Evolutionary conservation across 2,329 filamentous ascomycete genomes (phyloP).

Genomic region (Cryphonectria carpinicola): DNA sequence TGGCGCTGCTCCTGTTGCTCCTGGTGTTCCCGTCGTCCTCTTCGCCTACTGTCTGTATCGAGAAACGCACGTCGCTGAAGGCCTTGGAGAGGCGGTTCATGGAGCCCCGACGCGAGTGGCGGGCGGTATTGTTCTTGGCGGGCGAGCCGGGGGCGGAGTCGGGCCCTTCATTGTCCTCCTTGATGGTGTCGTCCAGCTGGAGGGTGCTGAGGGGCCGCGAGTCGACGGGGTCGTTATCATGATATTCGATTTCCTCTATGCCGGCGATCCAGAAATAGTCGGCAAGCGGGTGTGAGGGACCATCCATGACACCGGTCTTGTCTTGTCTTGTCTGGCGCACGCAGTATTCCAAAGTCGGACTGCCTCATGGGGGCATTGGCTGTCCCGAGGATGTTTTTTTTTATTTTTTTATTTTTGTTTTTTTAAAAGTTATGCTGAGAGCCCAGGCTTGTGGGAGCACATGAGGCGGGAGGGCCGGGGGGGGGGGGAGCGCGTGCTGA

Average conservation of each 20-base stretch:
- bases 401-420: too few relatives aligned
- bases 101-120: slow-evolving; percentile 66
- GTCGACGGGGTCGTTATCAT: slow-evolving; percentile 47
- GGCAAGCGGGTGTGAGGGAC: slow-evolving; percentile 66
- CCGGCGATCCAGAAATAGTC: slow-evolving; percentile 80
- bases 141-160: slow-evolving; percentile 37
- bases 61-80: slow-evolving; percentile 52
- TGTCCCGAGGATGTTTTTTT: slow-evolving; percentile 1
- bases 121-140: slow-evolving; percentile 45
- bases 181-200: slow-evolving; percentile 62
- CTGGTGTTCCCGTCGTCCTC: slow-evolving; percentile 61
- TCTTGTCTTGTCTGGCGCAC: slow-evolving; percentile 21
- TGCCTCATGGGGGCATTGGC: slow-evolving; percentile 29
- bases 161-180: slow-evolving; percentile 61
- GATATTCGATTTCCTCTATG: slow-evolving; percentile 69
- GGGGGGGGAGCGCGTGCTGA: slow-evolving; percentile 1
- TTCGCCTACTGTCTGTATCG: slow-evolving; percentile 57
- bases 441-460: slow-evolving; percentile 22
- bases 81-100: slow-evolving; percentile 61
- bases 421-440: slow-evolving; percentile 8
- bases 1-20: slow-evolving; percentile 70
- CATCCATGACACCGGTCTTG: slow-evolving; percentile 55
- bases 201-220: slow-evolving; percentile 41
- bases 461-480: neutral
- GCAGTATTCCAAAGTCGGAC: slow-evolving; percentile 20